Evolutionary conservation across 805 yeast genomes (phyloP).

Genomic region (Kluyveromyces nonfermentans): DNA sequence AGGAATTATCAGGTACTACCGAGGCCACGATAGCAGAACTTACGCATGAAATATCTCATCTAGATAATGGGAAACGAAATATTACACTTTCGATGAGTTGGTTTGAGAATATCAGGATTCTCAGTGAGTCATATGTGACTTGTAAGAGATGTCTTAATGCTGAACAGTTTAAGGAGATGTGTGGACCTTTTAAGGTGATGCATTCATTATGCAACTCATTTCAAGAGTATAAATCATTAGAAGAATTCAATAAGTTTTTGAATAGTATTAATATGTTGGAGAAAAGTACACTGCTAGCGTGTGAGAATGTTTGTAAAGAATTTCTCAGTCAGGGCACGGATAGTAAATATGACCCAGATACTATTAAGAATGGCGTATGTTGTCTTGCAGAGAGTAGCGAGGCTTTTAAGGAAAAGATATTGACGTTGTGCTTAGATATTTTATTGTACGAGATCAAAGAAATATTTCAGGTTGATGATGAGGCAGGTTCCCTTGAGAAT

Average conservation of each 20-base stretch:
- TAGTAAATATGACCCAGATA: conserved; percentile 16
- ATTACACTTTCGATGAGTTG: conserved; percentile 78
- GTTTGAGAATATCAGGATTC: conserved; percentile 77
- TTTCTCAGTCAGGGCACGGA: conserved; percentile 11
- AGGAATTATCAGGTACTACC: conserved; percentile 48
- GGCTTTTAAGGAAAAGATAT: conserved; percentile 48
- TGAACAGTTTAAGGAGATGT: conserved; percentile 18
- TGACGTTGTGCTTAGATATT: conserved; percentile 62
- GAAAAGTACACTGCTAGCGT: conserved; percentile 19
- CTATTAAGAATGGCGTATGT: conserved; percentile 49
- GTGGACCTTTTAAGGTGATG: conserved; percentile 25
- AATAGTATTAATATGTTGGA: conserved; percentile 22
- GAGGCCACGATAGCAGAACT: conserved; percentile 54
- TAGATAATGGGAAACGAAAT: conserved; percentile 80
- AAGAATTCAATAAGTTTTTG: conserved; percentile 37
- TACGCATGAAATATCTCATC: conserved; percentile 66
- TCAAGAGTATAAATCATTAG: conserved; percentile 71
- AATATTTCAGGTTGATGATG: conserved; percentile 73
- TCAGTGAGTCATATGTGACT: conserved; percentile 38
- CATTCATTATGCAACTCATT: conserved; percentile 25
- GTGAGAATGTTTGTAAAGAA: conserved; percentile 12
- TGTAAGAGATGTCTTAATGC: conserved; percentile 13
- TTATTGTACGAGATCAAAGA: conserved; percentile 64
- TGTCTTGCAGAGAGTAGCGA: conserved; percentile 59
- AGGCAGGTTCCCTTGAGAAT: conserved; percentile 92